phyloP scores from a whole-genome alignment of 2,329 filamentous ascomycete species.

The Akanthomyces lecanii region DNA sequence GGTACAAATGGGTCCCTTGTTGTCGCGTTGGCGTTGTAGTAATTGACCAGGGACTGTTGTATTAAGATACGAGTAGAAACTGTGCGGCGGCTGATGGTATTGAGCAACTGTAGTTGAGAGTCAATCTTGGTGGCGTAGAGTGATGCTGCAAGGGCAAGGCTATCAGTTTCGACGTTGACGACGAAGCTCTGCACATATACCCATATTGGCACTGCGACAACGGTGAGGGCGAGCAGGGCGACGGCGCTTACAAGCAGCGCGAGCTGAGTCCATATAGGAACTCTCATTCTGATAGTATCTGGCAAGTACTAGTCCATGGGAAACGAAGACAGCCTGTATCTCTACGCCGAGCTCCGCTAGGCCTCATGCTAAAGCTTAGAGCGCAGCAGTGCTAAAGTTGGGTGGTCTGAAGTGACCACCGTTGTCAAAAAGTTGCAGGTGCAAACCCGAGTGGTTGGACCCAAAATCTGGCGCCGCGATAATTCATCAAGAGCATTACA shows the following conservation, averaged over 20 bases:
- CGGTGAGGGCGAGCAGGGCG: constrained; percentile 68
- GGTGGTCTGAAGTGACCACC: not conserved
- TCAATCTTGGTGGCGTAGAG: constrained; percentile 80
- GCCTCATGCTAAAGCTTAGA: no score
- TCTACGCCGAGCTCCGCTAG: not conserved
- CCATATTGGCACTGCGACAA: constrained; percentile 75
- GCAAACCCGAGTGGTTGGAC: not conserved
- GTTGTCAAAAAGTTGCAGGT: not conserved
- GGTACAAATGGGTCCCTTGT: constrained; percentile 53
- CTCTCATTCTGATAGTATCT: constrained; percentile 56
- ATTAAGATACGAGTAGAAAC: constrained; percentile 64
- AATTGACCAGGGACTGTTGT: constrained; percentile 48
- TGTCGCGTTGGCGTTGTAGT: constrained; percentile 53
- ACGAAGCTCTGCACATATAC: constrained; percentile 55
- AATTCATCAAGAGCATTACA: not conserved
- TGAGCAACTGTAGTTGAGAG: constrained; percentile 72
- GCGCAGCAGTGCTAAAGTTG: not conserved
- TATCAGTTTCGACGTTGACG: constrained; percentile 48
- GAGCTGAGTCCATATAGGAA: constrained; percentile 85
- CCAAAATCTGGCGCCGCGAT: not conserved
- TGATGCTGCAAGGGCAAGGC: constrained; percentile 73
- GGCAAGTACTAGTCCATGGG: not conserved
- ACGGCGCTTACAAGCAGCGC: constrained; percentile 72
- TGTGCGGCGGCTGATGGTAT: constrained; percentile 67
- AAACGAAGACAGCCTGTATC: not conserved